Evolutionary conservation across 1,139 yeast genomes (phyloP).

Genomic region (Schwanniomyces etchellsii): DNA sequence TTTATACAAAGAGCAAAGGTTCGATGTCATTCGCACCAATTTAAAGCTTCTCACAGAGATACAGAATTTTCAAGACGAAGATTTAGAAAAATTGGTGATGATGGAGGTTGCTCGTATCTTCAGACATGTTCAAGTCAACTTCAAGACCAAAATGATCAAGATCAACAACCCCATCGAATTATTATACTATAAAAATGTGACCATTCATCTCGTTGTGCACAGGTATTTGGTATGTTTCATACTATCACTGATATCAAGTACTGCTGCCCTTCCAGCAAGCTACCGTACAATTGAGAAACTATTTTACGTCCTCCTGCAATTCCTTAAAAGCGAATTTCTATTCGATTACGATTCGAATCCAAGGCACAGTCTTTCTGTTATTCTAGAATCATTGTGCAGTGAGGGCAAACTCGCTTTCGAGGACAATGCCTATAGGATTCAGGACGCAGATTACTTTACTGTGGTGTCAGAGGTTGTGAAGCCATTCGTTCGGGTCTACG

Average conservation of each 20-base stretch:
- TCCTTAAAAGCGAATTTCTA: constrained; percentile 40
- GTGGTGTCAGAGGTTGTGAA: constrained; percentile 25
- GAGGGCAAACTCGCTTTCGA: constrained; percentile 6
- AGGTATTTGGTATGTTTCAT: constrained; percentile 32
- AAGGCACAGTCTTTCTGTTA: constrained; percentile 23
- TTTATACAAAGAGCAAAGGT: constrained; percentile 17
- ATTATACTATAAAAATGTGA: constrained; percentile 39
- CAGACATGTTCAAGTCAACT: constrained; percentile 28
- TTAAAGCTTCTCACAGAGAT: constrained; percentile 13
- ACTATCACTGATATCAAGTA: constrained; percentile 13
- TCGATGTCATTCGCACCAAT: constrained; percentile 15
- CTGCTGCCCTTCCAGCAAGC: constrained; percentile 9
- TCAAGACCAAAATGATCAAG: constrained; percentile 18
- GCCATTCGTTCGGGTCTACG: constrained; percentile 38
- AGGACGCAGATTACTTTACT: constrained; percentile 15
- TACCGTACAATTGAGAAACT: constrained; percentile 21
- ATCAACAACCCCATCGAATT: constrained; percentile 36
- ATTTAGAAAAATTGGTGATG: constrained; percentile 18
- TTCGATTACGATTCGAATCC: constrained; percentile 37
- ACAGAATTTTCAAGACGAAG: constrained; percentile 9
- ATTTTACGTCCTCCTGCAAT: constrained; percentile 32
- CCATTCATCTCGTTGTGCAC: constrained; percentile 37
- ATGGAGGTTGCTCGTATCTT: constrained; percentile 29
- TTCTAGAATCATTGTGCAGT: constrained; percentile 23
- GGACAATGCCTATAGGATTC: too few species aligned